Evolutionary conservation across 2,329 filamentous ascomycete species (phyloP), one percentile per base, ranked within the genome.

Genomic region (Berkeleyomyces basicola): DNA sequence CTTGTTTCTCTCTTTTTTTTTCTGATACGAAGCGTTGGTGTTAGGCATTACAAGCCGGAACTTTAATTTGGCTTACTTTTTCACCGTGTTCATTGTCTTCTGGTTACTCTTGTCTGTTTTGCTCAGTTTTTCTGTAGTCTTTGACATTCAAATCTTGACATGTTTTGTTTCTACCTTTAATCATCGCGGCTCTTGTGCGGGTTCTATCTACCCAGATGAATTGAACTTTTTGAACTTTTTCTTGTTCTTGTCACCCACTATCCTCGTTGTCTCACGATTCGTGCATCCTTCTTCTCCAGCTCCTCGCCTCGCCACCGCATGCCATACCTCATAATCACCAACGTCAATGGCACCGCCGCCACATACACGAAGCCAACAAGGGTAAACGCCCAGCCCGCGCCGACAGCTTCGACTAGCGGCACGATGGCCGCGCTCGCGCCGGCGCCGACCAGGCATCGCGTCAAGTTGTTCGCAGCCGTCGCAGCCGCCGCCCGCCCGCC

Each of bases 401-500:
- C 79, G 64, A 83, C 75, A 0, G 69, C 71, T 7, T 77, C 66
- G 7, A 80, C 76, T 74, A 84, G 75, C 9, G 77, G 77, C 3
- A 78, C 69, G 23, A 84, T 77, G 1, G 77, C 72, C 0, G 78
- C 80, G 14, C 75, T 79, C 1, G 76, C 77, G 0, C 73, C 76
- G 0, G 82, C 82, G 0, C 80, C 81, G 1, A 84, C 67, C 2
- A 80, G 69, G 62, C 82, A 84, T 4, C 81, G 70, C 0, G 77
- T 75, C 11, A 85, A 67, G 64, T 84, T 84, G 65, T 79, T 81
- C 0, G 79, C 76, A 0, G 81, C 81, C 0, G 79, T 79, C 0
- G 80, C 81, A 0, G 79, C 78, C 0, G 78, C 79, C 0, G 80
- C 77, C 16, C 74, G 74, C 0, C 73, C 73, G 0, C 79, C 80